Percentiles rank a stretch among this genome's conserved stretches.
phyloP scores from a whole-genome alignment of 2,329 filamentous ascomycete species.

The Pseudofabraea citricarpa region DNA sequence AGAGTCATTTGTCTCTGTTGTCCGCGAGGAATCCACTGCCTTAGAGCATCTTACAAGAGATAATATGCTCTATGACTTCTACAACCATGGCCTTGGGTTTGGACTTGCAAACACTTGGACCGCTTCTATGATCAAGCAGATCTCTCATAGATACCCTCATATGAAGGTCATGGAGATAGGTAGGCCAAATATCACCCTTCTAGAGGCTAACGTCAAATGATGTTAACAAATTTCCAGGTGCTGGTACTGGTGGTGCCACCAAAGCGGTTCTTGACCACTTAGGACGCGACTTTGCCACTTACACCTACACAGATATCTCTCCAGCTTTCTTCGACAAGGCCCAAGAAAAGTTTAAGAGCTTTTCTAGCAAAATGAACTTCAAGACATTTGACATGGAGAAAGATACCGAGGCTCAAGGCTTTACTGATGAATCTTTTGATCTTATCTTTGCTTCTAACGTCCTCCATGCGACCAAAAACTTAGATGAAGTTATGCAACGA shows the following conservation, averaged over 20 bases:
- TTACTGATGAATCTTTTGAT: slow-evolving; percentile 26
- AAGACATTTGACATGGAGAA: slow-evolving; percentile 27
- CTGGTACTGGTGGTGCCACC: slow-evolving; percentile 39
- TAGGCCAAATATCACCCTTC: no score
- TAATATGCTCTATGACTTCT: slow-evolving; percentile 5
- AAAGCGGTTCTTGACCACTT: slow-evolving; percentile 28
- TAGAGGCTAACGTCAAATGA: no score
- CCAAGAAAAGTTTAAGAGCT: slow-evolving; percentile 21
- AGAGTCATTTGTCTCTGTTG: background rate
- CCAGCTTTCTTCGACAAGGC: slow-evolving; percentile 35
- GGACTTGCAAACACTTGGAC: no score
- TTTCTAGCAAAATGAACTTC: slow-evolving; percentile 16
- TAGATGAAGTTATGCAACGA: slow-evolving; percentile 23
- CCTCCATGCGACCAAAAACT: slow-evolving; percentile 30
- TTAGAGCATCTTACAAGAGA: slow-evolving; percentile 3
- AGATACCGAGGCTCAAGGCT: slow-evolving; percentile 25
- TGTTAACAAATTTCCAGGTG: no score
- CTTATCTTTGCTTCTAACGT: slow-evolving; percentile 32
- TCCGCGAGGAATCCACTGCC: slow-evolving; percentile 1
- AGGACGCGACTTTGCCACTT: slow-evolving; percentile 28
- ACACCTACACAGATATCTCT: slow-evolving; percentile 42
- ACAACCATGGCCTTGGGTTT: background rate
- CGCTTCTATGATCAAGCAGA: no score
- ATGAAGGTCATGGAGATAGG: no score
- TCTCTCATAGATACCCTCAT: no score